Percentiles rank a stretch among this genome's conserved stretches.
These are phyloP conservation scores for Plasmodium relictum DNA, from an alignment of 169 alveolate genomes.

Conservation along the genomic window DNA sequence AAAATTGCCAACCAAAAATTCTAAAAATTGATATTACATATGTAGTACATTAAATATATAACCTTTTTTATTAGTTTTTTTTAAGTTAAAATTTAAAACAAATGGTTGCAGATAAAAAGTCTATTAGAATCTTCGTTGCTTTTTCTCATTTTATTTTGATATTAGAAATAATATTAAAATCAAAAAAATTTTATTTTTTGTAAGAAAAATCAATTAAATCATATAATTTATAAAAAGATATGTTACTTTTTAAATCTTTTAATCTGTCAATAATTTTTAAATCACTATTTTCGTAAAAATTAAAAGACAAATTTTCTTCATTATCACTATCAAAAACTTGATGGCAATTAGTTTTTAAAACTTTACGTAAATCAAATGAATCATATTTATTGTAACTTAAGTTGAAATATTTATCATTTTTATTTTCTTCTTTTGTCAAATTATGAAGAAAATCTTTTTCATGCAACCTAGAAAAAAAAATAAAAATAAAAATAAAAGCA, in stretches of 20 bases:
- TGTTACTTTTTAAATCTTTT: slow-evolving; percentile 72
- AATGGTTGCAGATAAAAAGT: too few relatives aligned
- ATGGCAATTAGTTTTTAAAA: slow-evolving; percentile 51
- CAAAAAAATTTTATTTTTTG: slow-evolving; percentile 19
- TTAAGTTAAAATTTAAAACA: too few relatives aligned
- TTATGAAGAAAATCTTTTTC: slow-evolving; percentile 48
- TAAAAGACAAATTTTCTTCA: slow-evolving; percentile 61
- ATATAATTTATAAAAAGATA: slow-evolving; percentile 67
- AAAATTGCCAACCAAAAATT: too few relatives aligned
- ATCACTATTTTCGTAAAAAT: slow-evolving; percentile 36
- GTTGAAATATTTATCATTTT: slow-evolving; percentile 8
- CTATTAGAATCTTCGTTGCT: too few relatives aligned
- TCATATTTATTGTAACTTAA: slow-evolving; percentile 49
- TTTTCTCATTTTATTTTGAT: too few relatives aligned
- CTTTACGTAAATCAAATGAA: slow-evolving; percentile 62
- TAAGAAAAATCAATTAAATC: slow-evolving; percentile 71
- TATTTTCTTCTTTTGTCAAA: slow-evolving; percentile 27
- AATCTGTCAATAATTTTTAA: slow-evolving; percentile 63
- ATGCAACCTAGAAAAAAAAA: slow-evolving; percentile 21
- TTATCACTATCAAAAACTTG: slow-evolving; percentile 32
- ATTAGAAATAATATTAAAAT: not conserved
- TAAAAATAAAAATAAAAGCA: not conserved
- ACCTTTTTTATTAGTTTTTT: too few relatives aligned
- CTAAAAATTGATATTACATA: too few relatives aligned
- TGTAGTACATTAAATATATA: too few relatives aligned